phyloP scores from a whole-genome alignment of 495 filamentous ascomycete genomes.

The Xylaria bambusicola region DNA sequence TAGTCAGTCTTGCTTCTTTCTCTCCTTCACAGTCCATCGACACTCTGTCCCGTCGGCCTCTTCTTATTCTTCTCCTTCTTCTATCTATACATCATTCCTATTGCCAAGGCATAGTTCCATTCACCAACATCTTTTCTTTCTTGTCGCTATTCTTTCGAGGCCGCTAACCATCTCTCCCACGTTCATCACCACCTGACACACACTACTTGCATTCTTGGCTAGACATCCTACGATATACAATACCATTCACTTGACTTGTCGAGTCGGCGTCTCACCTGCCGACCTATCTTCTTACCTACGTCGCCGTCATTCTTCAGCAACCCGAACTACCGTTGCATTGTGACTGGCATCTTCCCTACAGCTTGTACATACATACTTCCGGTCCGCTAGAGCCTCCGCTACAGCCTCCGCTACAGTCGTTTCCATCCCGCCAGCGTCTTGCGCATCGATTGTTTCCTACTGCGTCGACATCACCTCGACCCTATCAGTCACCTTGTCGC shows the following conservation, averaged over 20 bases:
- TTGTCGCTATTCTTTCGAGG: neutral
- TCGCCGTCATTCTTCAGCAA: slow-evolving; percentile 9
- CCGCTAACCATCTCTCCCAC: neutral
- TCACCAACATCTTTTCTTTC: slow-evolving; percentile 8
- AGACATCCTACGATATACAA: slow-evolving; percentile 3
- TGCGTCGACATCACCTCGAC: slow-evolving; percentile 6
- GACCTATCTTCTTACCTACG: slow-evolving; percentile 11
- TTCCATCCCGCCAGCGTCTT: neutral
- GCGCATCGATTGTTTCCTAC: slow-evolving; percentile 6
- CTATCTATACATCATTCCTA: neutral
- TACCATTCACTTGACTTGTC: slow-evolving; percentile 18
- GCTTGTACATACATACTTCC: slow-evolving; percentile 2
- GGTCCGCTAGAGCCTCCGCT: slow-evolving; percentile 6
- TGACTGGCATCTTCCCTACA: slow-evolving; percentile 1
- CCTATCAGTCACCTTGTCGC: slow-evolving; percentile 12
- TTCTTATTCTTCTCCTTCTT: slow-evolving; percentile 12
- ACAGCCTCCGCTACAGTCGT: slow-evolving; percentile 1
- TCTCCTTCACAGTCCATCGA: slow-evolving; percentile 7
- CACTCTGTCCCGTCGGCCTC: slow-evolving; percentile 13
- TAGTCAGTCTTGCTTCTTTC: neutral
- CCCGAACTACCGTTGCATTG: slow-evolving; percentile 16
- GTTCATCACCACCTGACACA: slow-evolving; percentile 9
- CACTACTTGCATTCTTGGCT: slow-evolving; percentile 7
- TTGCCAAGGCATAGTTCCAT: neutral
- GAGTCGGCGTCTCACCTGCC: slow-evolving; percentile 18